Base-by-base conservation (phyloP, 2,329 filamentous ascomycete species). In the Trichoderma guizhouense region DNA sequence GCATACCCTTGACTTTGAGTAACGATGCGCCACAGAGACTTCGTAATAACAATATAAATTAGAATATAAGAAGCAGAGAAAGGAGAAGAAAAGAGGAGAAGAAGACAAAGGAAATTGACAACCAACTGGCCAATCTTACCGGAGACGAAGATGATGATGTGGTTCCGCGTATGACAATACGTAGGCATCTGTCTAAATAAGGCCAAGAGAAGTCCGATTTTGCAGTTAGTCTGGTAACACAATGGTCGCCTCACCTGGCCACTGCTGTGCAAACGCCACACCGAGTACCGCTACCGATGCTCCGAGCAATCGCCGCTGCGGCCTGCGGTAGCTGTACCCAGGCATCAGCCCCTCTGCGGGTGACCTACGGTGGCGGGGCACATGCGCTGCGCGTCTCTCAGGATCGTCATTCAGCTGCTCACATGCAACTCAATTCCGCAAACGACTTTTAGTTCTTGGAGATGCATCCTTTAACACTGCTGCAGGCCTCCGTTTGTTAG, bases 361-460 rank as follows among this genome's bases (percentile, higher is more conserved):
- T 61, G 66, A 61, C 60, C 53, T 60, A n/a, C 2, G 21, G 67
- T 72, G 67, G 71, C 71, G 71, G 71, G 71, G 71, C 71, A 72
- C 66, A 68, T 72, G 71, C 58, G 47, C 66, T 58, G 61, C 60
- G 65, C 68, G 58, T 62, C 51, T 57, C 71, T 70, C 55, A 15
- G 39, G 32, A 58, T 69, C 71, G 71, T 72, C 71, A 72, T 72
- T 72, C 66, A 71, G 67, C 71, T 63, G 71, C 67, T 72, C 71
- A 70, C 71, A 71, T 70, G 66, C 66, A 71, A 64, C 65, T 60
- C 51, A 61, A 71, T 65, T 68, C 71, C n/a, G 47, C n/a, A 60
- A 62, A 30, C 58, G 36, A 62, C 14, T 14, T 55, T 64, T 24
- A 51, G 43, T 39, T n/a, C 18, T 34, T 18, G 12, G 32, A 43